A percentile compares a stretch with the other conserved stretches of the same genome.
phyloP scores from a whole-genome alignment of 2,329 filamentous ascomycete species.

The Metarhizium rileyi region DNA sequence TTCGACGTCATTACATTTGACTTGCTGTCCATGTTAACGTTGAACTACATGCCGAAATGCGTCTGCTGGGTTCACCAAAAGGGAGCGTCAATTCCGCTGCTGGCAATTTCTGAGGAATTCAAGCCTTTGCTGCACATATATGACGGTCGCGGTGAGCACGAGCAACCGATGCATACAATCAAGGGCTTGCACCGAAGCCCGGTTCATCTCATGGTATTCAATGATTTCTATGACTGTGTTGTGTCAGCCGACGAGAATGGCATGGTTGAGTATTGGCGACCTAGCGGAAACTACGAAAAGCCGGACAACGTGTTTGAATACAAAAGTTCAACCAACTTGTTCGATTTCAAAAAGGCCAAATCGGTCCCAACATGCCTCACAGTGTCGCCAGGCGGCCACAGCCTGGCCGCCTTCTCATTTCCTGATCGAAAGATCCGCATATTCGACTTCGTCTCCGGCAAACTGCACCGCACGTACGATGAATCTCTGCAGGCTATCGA shows the following conservation, averaged over 20 bases:
- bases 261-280: conserved; percentile 96
- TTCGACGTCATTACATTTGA: conserved; percentile 82
- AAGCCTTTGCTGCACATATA: conserved; percentile 71
- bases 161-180: conserved; percentile 66
- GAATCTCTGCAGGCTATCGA: conserved; percentile 83
- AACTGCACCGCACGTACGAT: conserved; percentile 86
- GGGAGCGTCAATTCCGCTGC: conserved; percentile 75
- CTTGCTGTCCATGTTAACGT: conserved; percentile 69
- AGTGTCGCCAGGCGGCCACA: conserved; percentile 75
- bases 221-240: conserved; percentile 80
- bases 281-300: conserved; percentile 73
- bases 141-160: conserved; percentile 78
- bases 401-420: conserved; percentile 82
- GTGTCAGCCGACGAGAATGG: conserved; percentile 81
- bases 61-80: conserved; percentile 88
- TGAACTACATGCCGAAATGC: conserved; percentile 65
- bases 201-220: conserved; percentile 81
- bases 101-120: conserved; percentile 71
- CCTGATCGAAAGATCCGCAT: conserved; percentile 88
- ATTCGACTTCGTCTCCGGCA: conserved; percentile 85
- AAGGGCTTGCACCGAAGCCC: conserved; percentile 71
- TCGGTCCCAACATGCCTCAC: conserved; percentile 72
- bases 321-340: conserved; percentile 89
- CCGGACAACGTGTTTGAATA: conserved; percentile 84
- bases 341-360: conserved; percentile 95